Conservation (phyloP, 768 basidiomycete genomes). For the Podaxis sp. region DNA sequence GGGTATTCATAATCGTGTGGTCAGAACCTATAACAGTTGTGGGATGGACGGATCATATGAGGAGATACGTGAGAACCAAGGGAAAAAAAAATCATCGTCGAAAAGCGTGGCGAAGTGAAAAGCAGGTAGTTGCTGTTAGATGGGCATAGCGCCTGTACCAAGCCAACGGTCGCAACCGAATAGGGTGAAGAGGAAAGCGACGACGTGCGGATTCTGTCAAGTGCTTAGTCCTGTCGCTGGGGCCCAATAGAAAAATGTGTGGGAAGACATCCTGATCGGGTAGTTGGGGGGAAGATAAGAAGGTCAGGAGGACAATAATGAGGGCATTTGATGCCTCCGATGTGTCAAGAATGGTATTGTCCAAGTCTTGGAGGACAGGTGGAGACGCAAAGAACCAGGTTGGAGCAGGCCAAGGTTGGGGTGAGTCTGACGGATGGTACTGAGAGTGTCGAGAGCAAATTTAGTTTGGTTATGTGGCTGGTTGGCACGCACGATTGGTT, state of each 20-base stretch:
- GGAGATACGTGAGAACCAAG: neutral
- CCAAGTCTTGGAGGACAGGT: neutral
- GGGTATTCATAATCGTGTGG: neutral
- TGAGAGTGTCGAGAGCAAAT: neutral
- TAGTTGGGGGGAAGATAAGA: neutral
- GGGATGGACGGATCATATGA: neutral
- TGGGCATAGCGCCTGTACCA: neutral
- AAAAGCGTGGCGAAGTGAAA: neutral
- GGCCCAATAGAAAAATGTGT: conserved; percentile 11
- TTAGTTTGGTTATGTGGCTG: neutral
- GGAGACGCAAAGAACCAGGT: neutral
- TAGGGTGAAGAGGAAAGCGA: neutral
- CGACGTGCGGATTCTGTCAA: neutral
- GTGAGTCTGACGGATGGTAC: neutral
- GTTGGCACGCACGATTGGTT: neutral
- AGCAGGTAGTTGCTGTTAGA: neutral
- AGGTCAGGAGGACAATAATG: conserved; percentile 3
- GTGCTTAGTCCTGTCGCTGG: neutral
- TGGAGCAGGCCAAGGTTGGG: neutral
- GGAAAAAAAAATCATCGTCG: neutral
- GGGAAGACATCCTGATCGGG: conserved; percentile 6
- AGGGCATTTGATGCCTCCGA: neutral
- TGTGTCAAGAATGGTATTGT: neutral
- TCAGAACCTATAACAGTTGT: neutral
- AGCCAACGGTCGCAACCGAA: neutral